Base-by-base conservation (phyloP, 192 early-diverging fungal species). In the Backusella westeae region DNA sequence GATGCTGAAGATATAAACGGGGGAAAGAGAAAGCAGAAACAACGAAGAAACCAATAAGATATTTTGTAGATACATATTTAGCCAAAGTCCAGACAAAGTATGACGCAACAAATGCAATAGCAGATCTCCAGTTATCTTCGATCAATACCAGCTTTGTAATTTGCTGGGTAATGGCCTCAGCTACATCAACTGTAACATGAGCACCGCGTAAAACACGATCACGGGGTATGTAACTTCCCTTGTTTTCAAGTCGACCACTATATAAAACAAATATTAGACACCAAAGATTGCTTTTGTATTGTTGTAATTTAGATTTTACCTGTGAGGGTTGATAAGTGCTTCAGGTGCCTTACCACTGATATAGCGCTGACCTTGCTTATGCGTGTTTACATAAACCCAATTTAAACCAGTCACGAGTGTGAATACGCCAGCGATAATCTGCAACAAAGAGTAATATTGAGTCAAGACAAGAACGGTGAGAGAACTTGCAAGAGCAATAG, bases 321-420 rank as follows among this genome's bases (percentile, higher is more conserved):
- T 77, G 52, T 82, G 77, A 35, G 81, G 81, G 34, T 82, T 77
- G 44, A 56, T 39, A 36, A 78, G 56, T 14, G 68, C 69, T 10
- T 75, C 53, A 23, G 72, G 15, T 9, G 75, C 21, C 29, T 73
- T 73, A n/a, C 81, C 77, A 35, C 52, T 36, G 41, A 82, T 26
- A n/a, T 76, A 29, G 14, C 63, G 42, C 19, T 82, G 73, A 12
- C 77, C 73, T 65, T 79, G 81, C 6, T 74, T 74, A 29, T 79
- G 71, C 21, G 71, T 59, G 7, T 78, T 82, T 59, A 82, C 81
- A 73, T 78, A 82, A 21, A 76, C 35, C 81, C 77, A 83, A 69
- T 83, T 83, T 34, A 75, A 32, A 59, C 82, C 82, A 52, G 77
- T 83, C 17, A 74, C 59, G n/a, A 83, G 10, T 17, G 82, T 83